Evolutionary conservation across 441 rosid genomes (phyloP).

Genomic region (Brassica hybrid): DNA sequence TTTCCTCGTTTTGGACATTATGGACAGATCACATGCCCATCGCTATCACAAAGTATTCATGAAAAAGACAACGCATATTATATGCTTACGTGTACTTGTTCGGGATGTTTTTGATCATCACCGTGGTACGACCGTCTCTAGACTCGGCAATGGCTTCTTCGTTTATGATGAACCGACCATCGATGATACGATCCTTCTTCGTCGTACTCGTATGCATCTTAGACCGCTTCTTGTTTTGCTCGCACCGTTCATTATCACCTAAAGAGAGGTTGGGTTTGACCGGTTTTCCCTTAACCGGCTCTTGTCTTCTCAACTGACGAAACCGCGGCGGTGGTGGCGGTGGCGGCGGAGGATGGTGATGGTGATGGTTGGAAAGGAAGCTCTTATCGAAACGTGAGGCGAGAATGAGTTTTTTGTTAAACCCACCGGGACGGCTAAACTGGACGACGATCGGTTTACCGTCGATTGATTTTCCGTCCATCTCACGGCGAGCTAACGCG

Average conservation of each 20-base stretch:
- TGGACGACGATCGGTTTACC: constrained; percentile 65
- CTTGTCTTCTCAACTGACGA: neutral
- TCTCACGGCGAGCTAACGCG: constrained; percentile 59
- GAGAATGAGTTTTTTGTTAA: constrained; percentile 46
- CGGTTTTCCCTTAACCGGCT: neutral
- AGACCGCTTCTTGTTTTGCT: constrained; percentile 35
- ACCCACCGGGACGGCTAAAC: constrained; percentile 89
- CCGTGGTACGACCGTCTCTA: constrained; percentile 75
- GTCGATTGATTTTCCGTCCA: constrained; percentile 61
- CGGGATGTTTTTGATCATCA: constrained; percentile 98
- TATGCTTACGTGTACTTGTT: constrained; percentile 80
- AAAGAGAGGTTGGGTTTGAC: neutral
- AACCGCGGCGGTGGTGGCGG: neutral
- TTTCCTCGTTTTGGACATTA: constrained; percentile 21
- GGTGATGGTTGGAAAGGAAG: constrained; percentile 12
- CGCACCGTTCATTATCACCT: neutral
- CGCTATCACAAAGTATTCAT: neutral
- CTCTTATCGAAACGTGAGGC: constrained; percentile 16
- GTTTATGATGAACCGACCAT: constrained; percentile 59
- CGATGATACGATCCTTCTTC: constrained; percentile 43
- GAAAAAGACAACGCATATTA: neutral
- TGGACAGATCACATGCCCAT: constrained; percentile 21
- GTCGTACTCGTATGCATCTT: constrained; percentile 29
- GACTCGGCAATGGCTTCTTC: constrained; percentile 44
- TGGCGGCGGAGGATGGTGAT: neutral